These are phyloP conservation scores for Dinochytrium kinnereticum DNA, from an alignment of 371 early-diverging fungal species.

Conservation along the genomic window DNA sequence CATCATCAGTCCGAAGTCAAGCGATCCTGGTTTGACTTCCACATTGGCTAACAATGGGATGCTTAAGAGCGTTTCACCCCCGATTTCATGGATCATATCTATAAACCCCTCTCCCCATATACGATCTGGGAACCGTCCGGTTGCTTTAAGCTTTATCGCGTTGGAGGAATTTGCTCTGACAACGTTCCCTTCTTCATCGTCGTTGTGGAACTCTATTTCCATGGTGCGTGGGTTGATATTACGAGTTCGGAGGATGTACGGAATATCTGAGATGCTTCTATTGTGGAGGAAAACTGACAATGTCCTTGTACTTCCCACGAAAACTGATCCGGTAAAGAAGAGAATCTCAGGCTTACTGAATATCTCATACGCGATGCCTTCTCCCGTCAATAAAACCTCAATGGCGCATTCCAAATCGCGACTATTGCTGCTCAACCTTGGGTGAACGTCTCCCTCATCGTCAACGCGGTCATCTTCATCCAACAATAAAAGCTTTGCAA, in stretches of 20 bases:
- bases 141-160: not conserved
- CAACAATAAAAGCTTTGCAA: conserved; percentile 36
- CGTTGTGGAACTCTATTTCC: conserved; percentile 17
- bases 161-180: not conserved
- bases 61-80: conserved; percentile 24
- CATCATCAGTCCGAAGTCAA: conserved; percentile 34
- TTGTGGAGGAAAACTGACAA: conserved; percentile 37
- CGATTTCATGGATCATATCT: conserved; percentile 42
- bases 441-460: conserved; percentile 4
- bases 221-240: not conserved
- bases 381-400: conserved; percentile 40
- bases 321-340: conserved; percentile 30
- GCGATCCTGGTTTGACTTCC: conserved; percentile 27
- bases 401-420: conserved; percentile 30
- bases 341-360: conserved; percentile 36
- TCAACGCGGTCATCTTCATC: conserved; percentile 26
- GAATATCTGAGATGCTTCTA: conserved; percentile 39
- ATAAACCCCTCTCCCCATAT: conserved; percentile 29
- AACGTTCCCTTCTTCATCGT: not conserved
- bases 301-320: conserved; percentile 28
- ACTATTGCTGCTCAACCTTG: conserved; percentile 7
- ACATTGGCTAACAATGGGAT: conserved; percentile 43
- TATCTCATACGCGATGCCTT: conserved; percentile 40
- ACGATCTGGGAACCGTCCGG: conserved; percentile 43
- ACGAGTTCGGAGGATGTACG: conserved; percentile 44